Conservation (phyloP, 805 yeast genomes). For the Blastobotrys chiropterorum region DNA sequence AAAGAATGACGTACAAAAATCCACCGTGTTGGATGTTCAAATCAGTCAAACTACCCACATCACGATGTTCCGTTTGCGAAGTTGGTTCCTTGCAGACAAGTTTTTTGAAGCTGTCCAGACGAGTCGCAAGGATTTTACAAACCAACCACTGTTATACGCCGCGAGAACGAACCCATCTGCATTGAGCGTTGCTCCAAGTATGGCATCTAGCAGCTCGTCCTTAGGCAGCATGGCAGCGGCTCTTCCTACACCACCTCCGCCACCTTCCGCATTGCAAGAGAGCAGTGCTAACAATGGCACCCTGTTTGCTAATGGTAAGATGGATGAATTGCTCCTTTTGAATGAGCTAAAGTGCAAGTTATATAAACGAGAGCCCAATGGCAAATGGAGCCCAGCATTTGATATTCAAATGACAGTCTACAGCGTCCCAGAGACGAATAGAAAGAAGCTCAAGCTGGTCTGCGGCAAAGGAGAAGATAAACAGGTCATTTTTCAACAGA, state of each 20-base stretch:
- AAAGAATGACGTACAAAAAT: constrained; percentile 16
- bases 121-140: constrained; percentile 15
- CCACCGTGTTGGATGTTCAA: constrained; percentile 20
- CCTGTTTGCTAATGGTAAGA: background rate
- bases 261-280: background rate
- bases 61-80: constrained; percentile 19
- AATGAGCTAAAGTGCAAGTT: constrained; percentile 20
- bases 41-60: constrained; percentile 11
- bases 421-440: background rate
- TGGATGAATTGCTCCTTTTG: constrained; percentile 13
- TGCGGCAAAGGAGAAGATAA: background rate
- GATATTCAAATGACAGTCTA: constrained; percentile 4
- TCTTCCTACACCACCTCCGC: background rate
- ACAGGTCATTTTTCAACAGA: background rate
- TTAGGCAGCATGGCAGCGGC: background rate
- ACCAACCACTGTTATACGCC: constrained; percentile 17
- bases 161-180: too few species aligned
- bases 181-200: background rate
- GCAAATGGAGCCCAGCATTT: constrained; percentile 14
- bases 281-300: background rate
- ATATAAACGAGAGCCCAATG: constrained; percentile 10
- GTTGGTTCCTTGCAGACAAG: constrained; percentile 13
- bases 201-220: constrained; percentile 1
- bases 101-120: constrained; percentile 17
- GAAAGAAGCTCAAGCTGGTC: background rate